Conservation (phyloP, 495 filamentous ascomycete species). For the Poronia punctata region DNA sequence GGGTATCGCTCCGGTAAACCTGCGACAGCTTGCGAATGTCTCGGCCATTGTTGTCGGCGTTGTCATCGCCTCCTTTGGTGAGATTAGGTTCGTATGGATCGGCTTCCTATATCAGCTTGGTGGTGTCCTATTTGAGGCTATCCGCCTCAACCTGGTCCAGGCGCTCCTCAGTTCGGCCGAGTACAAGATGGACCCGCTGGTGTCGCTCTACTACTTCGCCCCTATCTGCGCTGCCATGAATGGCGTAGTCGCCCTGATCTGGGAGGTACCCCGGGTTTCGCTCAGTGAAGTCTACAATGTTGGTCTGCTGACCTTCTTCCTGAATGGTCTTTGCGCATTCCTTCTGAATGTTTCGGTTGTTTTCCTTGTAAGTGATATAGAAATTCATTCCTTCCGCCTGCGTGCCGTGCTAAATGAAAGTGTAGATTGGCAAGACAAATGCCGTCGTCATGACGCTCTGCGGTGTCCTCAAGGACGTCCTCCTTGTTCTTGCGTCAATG, state of each 20-base stretch:
- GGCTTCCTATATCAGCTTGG: slow-evolving; percentile 82
- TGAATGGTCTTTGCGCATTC: slow-evolving; percentile 81
- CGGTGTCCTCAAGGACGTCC: slow-evolving; percentile 96
- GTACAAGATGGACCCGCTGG: slow-evolving; percentile 96
- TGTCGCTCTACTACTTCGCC: slow-evolving; percentile 94
- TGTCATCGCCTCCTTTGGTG: slow-evolving; percentile 81
- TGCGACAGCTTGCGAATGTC: slow-evolving; percentile 78
- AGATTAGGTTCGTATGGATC: slow-evolving; percentile 82
- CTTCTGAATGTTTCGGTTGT: slow-evolving; percentile 88
- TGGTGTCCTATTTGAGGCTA: slow-evolving; percentile 84
- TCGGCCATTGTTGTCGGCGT: slow-evolving; percentile 85
- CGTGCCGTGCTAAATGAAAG: slow-evolving; percentile 20
- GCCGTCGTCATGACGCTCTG: slow-evolving; percentile 94
- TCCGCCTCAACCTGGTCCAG: slow-evolving; percentile 88
- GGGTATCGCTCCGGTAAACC: slow-evolving; percentile 66
- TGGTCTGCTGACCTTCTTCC: slow-evolving; percentile 65
- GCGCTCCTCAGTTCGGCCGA: slow-evolving; percentile 79
- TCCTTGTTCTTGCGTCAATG: slow-evolving; percentile 86
- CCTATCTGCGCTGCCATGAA: slow-evolving; percentile 91
- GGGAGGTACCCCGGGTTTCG: slow-evolving; percentile 65
- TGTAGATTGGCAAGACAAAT: slow-evolving; percentile 92
- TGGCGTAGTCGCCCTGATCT: slow-evolving; percentile 65
- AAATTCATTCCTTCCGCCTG: neutral
- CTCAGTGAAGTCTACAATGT: slow-evolving; percentile 69
- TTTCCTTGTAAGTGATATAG: slow-evolving; percentile 64